These are phyloP conservation scores for Hypoxylon fuscum DNA, from an alignment of 495 filamentous ascomycete species.

Conservation along the genomic window DNA sequence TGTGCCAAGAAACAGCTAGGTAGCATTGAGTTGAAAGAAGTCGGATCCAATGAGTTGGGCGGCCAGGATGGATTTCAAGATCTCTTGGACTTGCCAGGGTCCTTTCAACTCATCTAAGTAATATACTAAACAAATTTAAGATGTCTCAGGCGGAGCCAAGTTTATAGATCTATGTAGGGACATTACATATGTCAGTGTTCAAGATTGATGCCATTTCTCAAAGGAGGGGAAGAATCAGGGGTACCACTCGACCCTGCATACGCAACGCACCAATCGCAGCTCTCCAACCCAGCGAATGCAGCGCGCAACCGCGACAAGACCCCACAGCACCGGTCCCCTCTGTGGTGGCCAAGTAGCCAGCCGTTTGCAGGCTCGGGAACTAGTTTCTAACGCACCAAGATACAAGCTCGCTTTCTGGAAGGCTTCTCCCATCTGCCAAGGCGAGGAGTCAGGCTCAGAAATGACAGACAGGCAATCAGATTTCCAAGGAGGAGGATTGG, in stretches of 20 bases:
- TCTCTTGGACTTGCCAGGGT: too few relatives aligned
- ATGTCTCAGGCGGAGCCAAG: too few relatives aligned
- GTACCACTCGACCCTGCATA: constrained; percentile 32
- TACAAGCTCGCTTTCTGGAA: constrained; percentile 7
- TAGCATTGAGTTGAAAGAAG: too few relatives aligned
- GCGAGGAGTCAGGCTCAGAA: not conserved
- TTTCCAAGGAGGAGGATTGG: not conserved
- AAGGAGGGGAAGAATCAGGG: too few relatives aligned
- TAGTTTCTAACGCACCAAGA: constrained; percentile 12
- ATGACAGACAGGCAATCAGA: constrained; percentile 8
- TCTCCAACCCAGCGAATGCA: constrained; percentile 5
- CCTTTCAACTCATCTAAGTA: too few relatives aligned
- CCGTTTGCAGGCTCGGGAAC: constrained; percentile 9
- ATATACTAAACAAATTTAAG: too few relatives aligned
- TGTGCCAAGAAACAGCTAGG: too few relatives aligned
- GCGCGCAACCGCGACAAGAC: constrained; percentile 23
- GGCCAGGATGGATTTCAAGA: too few relatives aligned
- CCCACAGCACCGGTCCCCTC: constrained; percentile 16
- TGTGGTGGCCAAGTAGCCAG: constrained; percentile 24
- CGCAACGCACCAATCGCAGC: constrained; percentile 20
- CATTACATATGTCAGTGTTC: too few relatives aligned
- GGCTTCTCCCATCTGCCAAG: constrained; percentile 19
- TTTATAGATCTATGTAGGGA: too few relatives aligned
- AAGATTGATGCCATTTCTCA: too few relatives aligned
- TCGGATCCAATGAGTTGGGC: too few relatives aligned